phyloP scores from a whole-genome alignment of 495 filamentous ascomycete genomes.

The Hypoxylon lenormandii region DNA sequence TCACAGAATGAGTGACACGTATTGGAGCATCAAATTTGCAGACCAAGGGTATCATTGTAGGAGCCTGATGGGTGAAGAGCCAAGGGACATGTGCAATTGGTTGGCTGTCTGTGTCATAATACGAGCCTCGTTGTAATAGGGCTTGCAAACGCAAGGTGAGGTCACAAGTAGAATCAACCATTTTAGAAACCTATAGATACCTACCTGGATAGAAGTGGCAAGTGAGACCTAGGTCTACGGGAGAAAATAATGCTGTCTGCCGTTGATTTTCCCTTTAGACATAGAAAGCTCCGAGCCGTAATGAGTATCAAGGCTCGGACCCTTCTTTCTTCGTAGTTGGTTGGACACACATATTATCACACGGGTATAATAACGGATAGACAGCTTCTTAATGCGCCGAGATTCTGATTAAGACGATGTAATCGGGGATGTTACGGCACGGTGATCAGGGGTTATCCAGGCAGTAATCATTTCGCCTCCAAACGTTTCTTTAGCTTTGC shows the following conservation, averaged over 20 bases:
- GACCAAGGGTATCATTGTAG: neutral
- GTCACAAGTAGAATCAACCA: neutral
- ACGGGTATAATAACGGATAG: constrained; percentile 37
- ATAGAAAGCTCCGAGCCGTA: constrained; percentile 38
- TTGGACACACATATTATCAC: constrained; percentile 1
- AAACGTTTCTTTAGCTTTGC: constrained; percentile 20
- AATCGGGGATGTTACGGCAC: neutral
- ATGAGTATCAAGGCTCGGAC: constrained; percentile 13
- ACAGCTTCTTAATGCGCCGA: constrained; percentile 29
- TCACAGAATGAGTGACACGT: constrained; percentile 22
- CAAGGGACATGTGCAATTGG: neutral
- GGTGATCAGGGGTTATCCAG: constrained; percentile 12
- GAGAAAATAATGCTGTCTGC: constrained; percentile 37
- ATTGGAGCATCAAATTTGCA: constrained; percentile 1
- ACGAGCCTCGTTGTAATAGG: neutral
- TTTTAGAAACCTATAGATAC: neutral
- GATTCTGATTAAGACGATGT: constrained; percentile 18
- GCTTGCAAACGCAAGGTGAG: neutral
- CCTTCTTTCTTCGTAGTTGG: constrained; percentile 13
- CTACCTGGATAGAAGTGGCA: neutral
- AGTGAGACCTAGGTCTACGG: neutral
- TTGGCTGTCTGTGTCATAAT: neutral
- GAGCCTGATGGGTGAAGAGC: neutral
- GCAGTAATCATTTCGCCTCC: constrained; percentile 24
- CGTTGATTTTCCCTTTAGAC: constrained; percentile 32